Base-by-base conservation (phyloP, 345 rosid species). In the Erucastrum elatum region DNA sequence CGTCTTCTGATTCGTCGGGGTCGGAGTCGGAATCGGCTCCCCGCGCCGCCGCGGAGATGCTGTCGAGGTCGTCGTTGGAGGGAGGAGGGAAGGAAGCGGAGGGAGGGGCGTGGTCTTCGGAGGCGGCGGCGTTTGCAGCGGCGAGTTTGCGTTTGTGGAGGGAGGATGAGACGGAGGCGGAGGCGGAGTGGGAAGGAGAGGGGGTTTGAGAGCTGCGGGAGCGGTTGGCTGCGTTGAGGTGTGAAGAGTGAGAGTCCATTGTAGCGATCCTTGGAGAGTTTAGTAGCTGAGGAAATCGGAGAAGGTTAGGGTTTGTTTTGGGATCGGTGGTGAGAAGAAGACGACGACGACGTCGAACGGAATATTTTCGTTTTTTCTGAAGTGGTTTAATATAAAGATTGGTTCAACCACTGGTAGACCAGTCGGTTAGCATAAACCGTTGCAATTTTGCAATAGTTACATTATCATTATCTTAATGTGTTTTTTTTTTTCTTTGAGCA, bases 1-100 rank as follows among this genome's bases (percentile, higher is more conserved):
- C n/a, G n/a, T n/a, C n/a, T n/a, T n/a, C n/a, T n/a, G n/a, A 90
- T 33, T 95, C 98, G 7, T 91, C 99, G 25, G 92, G 92, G 67
- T 91, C 98, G 13, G 97, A 89, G 51, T 91, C 98, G 3, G 93
- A 58, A 77, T 85, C 89, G 0, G 86, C 94, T 13, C 96, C 97
- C 93, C 97, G 27, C 97, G 95, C 6, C 4, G 97, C 98, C 4
- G 97, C 98, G 8, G 99, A 96, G 78, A 96, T 89, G 85, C 97
- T 93, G 88, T 93, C 98, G 56, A 95, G 97, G 85, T 95, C 99
- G 67, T 95, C 99, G 70, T 91, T 92, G 70, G 98, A 91, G 68
- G 99, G 91, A 15, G 98, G 89, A 5, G 98, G 96, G 66, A 90
- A 90, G 73, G 91, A 90, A 6, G 90, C 67, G 21, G 78, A 66